These are phyloP conservation scores for Haplosporangium sp. DNA, from an alignment of 371 early-diverging fungal species.

Conservation along the genomic window DNA sequence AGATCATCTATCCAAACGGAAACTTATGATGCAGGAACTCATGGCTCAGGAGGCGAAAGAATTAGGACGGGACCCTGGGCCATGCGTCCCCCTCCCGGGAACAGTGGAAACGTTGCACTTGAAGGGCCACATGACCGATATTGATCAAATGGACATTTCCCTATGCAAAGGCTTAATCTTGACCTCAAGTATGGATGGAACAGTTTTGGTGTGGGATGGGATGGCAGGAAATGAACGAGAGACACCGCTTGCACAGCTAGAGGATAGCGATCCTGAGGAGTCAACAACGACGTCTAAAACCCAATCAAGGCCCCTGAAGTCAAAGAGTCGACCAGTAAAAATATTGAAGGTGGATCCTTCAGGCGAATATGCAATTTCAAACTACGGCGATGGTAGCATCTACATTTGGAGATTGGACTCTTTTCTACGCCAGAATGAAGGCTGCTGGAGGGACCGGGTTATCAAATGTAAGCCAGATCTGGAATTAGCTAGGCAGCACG, in stretches of 20 bases:
- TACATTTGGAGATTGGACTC: conserved; percentile 29
- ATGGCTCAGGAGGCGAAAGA: conserved; percentile 48
- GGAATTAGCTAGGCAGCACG: conserved; percentile 6
- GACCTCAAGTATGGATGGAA: conserved; percentile 49
- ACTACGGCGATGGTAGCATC: conserved; percentile 29
- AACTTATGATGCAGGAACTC: conserved; percentile 52
- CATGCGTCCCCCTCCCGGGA: conserved; percentile 34
- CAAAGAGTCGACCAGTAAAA: conserved; percentile 23
- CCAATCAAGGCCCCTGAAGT: background rate
- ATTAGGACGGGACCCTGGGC: conserved; percentile 25
- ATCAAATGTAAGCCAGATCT: background rate
- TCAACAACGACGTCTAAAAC: background rate
- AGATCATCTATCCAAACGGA: conserved; percentile 53
- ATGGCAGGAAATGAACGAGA: conserved; percentile 5
- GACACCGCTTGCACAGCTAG: conserved; percentile 32
- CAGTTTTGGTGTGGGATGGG: conserved; percentile 36
- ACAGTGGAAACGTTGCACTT: conserved; percentile 35
- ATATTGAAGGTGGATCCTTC: conserved; percentile 32
- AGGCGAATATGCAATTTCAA: conserved; percentile 34
- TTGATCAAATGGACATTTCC: conserved; percentile 51
- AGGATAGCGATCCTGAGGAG: background rate
- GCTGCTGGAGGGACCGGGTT: background rate
- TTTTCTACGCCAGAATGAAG: background rate
- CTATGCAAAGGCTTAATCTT: conserved; percentile 22
- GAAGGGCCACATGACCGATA: conserved; percentile 46